Conservation (phyloP, 306 rosid species). For the Vigna nakashimae region DNA sequence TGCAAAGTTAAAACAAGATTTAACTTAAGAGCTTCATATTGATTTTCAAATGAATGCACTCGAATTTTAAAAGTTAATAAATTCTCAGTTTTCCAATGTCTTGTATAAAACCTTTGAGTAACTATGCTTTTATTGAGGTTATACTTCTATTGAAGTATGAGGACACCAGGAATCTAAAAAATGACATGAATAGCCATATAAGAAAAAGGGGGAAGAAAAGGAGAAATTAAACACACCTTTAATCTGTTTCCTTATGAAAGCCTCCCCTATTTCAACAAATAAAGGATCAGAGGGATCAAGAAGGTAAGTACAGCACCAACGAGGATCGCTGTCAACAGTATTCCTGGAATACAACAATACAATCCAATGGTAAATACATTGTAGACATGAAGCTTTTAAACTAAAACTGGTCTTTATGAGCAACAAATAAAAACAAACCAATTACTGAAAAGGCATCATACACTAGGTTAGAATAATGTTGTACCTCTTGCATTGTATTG, state of each 20-base stretch:
- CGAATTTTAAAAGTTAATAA: no score
- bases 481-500: neutral
- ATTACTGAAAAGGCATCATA: neutral
- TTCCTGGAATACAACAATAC: conserved; percentile 58
- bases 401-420: neutral
- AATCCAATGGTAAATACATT: conserved; percentile 43
- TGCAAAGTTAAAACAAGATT: no score
- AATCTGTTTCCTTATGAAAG: conserved; percentile 79
- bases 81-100: no score
- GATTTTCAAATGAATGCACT: no score
- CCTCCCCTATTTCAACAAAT: conserved; percentile 86
- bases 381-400: conserved; percentile 30
- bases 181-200: neutral
- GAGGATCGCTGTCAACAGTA: conserved; percentile 76
- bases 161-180: neutral
- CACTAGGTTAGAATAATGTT: neutral
- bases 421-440: conserved; percentile 33
- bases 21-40: no score
- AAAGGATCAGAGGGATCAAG: conserved; percentile 95
- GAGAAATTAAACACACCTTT: conserved; percentile 61
- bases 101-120: neutral
- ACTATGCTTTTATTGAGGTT: neutral
- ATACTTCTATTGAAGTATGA: neutral
- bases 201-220: neutral
- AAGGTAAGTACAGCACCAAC: conserved; percentile 95